phyloP scores from a whole-genome alignment of 257 asterid genomes.

The Knoxia roxburghii region DNA sequence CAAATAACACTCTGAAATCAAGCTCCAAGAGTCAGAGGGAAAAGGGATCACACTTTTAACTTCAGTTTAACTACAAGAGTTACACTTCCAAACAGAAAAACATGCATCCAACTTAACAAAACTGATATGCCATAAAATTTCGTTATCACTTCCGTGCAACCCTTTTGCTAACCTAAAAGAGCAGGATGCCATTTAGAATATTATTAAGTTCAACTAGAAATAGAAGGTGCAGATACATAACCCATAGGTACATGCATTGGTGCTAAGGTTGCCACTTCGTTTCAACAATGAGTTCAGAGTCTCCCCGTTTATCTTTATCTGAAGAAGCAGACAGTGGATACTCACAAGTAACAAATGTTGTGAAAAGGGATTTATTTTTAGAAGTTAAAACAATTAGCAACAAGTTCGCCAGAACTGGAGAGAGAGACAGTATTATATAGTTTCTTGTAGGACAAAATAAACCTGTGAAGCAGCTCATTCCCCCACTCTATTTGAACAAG shows the following conservation, averaged over 20 bases:
- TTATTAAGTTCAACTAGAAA: constrained; percentile 3
- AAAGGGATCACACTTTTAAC: neutral
- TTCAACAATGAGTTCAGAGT: neutral
- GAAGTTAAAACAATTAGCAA: neutral
- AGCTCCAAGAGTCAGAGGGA: neutral
- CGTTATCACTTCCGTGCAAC: neutral
- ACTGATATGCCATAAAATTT: neutral
- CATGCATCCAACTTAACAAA: no score
- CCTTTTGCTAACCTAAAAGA: neutral
- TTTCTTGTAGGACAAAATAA: neutral
- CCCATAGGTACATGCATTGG: neutral
- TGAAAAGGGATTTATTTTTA: neutral
- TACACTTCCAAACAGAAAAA: neutral
- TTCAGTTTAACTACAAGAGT: neutral
- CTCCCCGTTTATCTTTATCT: neutral
- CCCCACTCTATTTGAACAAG: neutral
- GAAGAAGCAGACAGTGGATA: neutral
- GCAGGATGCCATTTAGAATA: neutral
- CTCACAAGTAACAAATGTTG: neutral
- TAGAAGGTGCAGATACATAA: neutral
- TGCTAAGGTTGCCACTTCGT: neutral
- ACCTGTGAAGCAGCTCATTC: neutral
- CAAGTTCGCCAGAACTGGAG: neutral
- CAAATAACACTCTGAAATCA: neutral
- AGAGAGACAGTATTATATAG: neutral